phyloP scores from a whole-genome alignment of 345 rosid species.

The Pseudoturritis turrita region DNA sequence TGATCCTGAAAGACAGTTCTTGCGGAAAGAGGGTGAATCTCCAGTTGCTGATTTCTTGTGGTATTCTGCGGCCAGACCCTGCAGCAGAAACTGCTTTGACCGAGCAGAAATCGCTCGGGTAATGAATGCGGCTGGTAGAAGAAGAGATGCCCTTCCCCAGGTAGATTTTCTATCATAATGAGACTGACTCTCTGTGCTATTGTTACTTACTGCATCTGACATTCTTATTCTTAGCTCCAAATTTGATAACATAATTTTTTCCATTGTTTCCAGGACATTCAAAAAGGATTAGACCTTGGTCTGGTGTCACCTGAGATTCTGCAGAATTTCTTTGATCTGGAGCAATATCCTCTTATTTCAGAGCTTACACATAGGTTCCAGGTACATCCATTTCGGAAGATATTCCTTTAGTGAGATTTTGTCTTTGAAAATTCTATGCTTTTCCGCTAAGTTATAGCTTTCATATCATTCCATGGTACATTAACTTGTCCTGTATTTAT shows the following conservation, averaged over 20 bases:
- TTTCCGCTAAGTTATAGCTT: not conserved
- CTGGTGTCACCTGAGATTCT: conserved; percentile 89
- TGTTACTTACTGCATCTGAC: not conserved
- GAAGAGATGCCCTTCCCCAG: conserved; percentile 84
- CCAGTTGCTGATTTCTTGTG: conserved; percentile 88
- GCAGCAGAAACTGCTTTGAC: conserved; percentile 89
- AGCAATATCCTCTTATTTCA: conserved; percentile 73
- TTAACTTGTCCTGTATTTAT: not conserved
- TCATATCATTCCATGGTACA: not conserved
- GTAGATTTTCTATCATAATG: conserved; percentile 30
- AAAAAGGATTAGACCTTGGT: conserved; percentile 92
- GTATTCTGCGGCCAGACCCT: conserved; percentile 95
- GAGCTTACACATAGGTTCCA: conserved; percentile 84
- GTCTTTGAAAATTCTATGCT: not conserved
- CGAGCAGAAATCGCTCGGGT: conserved; percentile 94
- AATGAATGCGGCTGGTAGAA: conserved; percentile 95
- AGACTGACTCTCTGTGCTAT: not conserved
- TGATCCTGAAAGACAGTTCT: conserved; percentile 84
- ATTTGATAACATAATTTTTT: not conserved
- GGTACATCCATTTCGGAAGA: conserved; percentile 36
- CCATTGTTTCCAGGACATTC: conserved; percentile 66
- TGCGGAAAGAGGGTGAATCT: conserved; percentile 81
- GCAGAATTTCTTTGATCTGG: conserved; percentile 88
- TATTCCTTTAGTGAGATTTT: not conserved
- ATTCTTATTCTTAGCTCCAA: not conserved